Base-by-base conservation (phyloP, 179 eudicot species). In the Beta lomatogona region DNA sequence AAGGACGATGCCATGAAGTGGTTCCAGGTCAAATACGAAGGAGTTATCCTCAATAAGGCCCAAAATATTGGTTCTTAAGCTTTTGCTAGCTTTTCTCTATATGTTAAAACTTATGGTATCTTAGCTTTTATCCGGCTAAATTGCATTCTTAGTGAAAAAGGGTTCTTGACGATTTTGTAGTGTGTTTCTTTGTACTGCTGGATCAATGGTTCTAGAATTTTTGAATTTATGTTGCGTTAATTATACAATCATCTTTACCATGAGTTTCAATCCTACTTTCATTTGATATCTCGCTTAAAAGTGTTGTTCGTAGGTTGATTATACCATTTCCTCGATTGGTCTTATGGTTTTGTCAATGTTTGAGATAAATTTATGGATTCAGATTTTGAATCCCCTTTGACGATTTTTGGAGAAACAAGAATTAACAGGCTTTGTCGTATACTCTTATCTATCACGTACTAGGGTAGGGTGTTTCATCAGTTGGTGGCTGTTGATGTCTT, bases 1-100 rank as follows among this genome's bases (percentile, higher is more conserved):
- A 92, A 91, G 83, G 93, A 91, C 1, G 96, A 92, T 83, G 87
- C 93, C 72, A 92, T 92, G 96, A 92, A 92, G 86, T 92, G 96
- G 96, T 92, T 92, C 89, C 96, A 92, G 82, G 90, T 89, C 84
- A 92, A 92, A 78, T 92, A 92, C 8, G 96, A 92, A 78, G 96
- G 96, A 70, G 93, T 92, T 4, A 92, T 92, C 89, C 88, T 92
- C 46, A 92, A 92, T 92, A 92, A 92, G 82, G 79, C 96, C 22
- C 92, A 90, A 9, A 89, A 84, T 46, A 6, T 64, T 53, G 79
- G 71, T 31, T 48, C 84, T 77, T 85, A 85, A 65, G 53, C 36
- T 54, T 55, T 25, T 65, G 18, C 16, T 13, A 28, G 28, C 1
- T 78, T 64, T 31, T 18, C 13, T 48, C 22, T 31, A n/a, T 21